Conservation (phyloP, 768 basidiomycete species). For the Leccinellum rugosiceps region DNA sequence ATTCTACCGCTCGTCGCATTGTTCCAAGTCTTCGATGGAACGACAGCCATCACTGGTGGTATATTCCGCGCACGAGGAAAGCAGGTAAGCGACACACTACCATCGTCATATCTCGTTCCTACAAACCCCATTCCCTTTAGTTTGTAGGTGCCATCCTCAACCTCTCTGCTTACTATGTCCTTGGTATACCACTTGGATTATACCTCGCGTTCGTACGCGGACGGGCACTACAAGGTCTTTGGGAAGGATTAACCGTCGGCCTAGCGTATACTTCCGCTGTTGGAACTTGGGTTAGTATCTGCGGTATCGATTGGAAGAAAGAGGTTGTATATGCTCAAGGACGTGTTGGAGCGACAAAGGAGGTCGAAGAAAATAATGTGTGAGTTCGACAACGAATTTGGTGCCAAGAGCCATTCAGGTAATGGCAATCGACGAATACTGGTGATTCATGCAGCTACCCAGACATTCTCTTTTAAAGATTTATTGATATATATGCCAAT, state of each 20-base stretch:
- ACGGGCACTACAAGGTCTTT: conserved; percentile 72
- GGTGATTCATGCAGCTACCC: too few species aligned
- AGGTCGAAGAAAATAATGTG: conserved; percentile 19
- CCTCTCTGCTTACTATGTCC: conserved; percentile 68
- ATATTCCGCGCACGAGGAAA: conserved; percentile 82
- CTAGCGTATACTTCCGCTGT: conserved; percentile 58
- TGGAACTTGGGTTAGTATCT: conserved; percentile 51
- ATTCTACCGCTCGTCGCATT: conserved; percentile 75
- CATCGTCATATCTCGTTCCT: background rate
- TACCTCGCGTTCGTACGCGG: conserved; percentile 65
- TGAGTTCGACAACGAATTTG: background rate
- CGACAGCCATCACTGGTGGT: conserved; percentile 63
- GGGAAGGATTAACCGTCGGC: conserved; percentile 76
- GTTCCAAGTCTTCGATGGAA: conserved; percentile 85
- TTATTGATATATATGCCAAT: too few species aligned
- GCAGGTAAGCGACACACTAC: conserved; percentile 42
- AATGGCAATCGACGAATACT: too few species aligned
- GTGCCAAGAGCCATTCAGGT: too few species aligned
- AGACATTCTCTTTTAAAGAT: too few species aligned
- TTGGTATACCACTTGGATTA: conserved; percentile 82
- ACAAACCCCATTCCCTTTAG: conserved; percentile 30
- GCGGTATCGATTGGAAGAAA: conserved; percentile 65
- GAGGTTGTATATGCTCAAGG: conserved; percentile 33
- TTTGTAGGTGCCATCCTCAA: conserved; percentile 67
- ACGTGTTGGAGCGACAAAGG: conserved; percentile 39